Base-by-base conservation (phyloP, 2,329 filamentous ascomycete genomes). In the Phialophora expanda region DNA sequence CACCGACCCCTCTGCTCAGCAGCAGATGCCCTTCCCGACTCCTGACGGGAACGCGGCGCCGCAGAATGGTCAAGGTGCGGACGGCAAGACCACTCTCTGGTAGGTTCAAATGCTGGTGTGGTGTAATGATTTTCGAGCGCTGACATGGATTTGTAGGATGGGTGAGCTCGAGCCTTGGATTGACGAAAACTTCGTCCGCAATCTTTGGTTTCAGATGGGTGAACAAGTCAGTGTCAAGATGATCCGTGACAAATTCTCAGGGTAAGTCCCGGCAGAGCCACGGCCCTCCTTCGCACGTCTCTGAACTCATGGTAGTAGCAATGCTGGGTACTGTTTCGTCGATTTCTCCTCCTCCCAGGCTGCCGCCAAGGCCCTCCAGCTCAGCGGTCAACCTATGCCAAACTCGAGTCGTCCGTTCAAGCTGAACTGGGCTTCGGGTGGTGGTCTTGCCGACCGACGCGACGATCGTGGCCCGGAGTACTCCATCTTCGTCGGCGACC, bases 101-200 rank as follows among this genome's bases (percentile, higher is more conserved):
- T 85, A 79, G 69, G 81, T 74, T 62, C 30, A 12, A 22, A 34
- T 11, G 12, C 26, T 26, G 64, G 30, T 20, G 30, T 14, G 3
- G 4, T 9, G 22, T 41, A 64, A 5, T 55, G 53, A 20, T 74
- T 74, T 41, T 22, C 56, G 20, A 6, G 51, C 32, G 28, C 28
- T 24, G 58, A 28, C 22, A 55, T 38, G 64, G 58, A 68, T 59
- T 28, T 28, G 2, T 69, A 97, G 93, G 94, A 99, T 99, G 95
- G 95, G 95, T 73, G 95, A 99, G 79, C 90, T 99, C 70, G 94
- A 98, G 80, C 92, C 93, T 30, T 99, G 95, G 95, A 98, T 99
- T 82, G 95, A 99, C 74, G 95, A 99, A 83, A 96, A 94, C 81
- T 99, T 98, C 79, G 91, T 99, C 76, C 93, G 96, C 81, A 95